phyloP scores from a whole-genome alignment of 345 rosid genomes.

The Citrus glauca region DNA sequence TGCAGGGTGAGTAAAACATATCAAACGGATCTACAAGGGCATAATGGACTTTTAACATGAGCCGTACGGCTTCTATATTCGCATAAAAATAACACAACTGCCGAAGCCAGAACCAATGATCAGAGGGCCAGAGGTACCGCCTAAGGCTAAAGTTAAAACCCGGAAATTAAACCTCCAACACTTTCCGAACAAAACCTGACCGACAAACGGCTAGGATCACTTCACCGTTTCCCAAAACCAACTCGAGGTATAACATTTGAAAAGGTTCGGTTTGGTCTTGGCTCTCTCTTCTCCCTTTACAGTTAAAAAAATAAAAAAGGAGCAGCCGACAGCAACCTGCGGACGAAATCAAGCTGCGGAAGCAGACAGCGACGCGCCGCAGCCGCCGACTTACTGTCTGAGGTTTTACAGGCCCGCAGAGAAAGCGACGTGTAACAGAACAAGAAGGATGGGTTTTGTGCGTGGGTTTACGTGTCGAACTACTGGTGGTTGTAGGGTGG shows the following conservation, averaged over 20 bases:
- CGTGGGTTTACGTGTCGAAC: slow-evolving; percentile 1
- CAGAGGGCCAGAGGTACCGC: background rate
- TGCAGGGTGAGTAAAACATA: background rate
- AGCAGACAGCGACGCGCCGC: slow-evolving; percentile 49
- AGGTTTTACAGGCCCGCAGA: background rate
- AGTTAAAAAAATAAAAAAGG: background rate
- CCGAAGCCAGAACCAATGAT: slow-evolving; percentile 11
- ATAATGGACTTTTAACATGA: background rate
- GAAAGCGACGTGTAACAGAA: slow-evolving; percentile 45
- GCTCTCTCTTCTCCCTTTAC: background rate
- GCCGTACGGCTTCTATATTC: background rate
- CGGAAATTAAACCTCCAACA: background rate
- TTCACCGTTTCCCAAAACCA: background rate
- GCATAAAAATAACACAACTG: slow-evolving; percentile 14
- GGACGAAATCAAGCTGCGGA: slow-evolving; percentile 25
- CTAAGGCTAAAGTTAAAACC: background rate
- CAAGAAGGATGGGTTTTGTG: background rate
- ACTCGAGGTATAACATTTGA: background rate
- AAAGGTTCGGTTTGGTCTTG: background rate
- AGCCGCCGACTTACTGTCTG: slow-evolving; percentile 53
- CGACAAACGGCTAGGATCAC: background rate
- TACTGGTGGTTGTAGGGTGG: background rate
- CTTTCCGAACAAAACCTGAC: background rate
- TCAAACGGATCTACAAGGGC: background rate
- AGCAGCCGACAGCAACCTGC: slow-evolving; percentile 26